phyloP scores from a whole-genome alignment of 2,329 filamentous ascomycete species.

The Talaromyces sp. region DNA sequence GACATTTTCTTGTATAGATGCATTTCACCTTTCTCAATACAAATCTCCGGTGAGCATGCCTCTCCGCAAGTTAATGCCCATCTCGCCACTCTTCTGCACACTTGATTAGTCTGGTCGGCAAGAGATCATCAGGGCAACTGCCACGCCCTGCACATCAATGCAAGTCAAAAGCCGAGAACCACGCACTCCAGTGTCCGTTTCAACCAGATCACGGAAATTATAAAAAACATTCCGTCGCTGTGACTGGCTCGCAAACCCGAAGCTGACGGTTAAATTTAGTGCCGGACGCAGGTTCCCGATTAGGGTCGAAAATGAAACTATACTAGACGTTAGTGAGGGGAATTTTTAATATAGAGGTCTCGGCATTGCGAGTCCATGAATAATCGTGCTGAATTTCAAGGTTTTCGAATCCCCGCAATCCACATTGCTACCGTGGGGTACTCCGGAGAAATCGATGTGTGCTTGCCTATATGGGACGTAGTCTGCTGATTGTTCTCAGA shows the following conservation, averaged over 20 bases:
- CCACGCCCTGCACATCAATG: not conserved
- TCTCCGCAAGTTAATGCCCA: not conserved
- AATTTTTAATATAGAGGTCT: not conserved
- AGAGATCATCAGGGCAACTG: not conserved
- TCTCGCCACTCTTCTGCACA: not conserved
- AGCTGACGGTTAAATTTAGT: not conserved
- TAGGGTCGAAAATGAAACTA: not conserved
- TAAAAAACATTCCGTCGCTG: not conserved
- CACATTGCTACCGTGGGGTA: not conserved
- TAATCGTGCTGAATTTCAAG: not conserved
- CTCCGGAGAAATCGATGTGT: not conserved
- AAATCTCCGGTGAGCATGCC: constrained; percentile 2
- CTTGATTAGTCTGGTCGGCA: not conserved
- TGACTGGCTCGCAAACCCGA: constrained; percentile 1
- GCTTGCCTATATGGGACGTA: not conserved
- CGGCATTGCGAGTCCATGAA: not conserved
- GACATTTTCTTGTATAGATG: not conserved
- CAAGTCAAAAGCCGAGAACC: not conserved
- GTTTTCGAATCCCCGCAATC: not conserved
- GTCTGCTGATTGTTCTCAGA: not conserved
- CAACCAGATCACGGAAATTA: not conserved
- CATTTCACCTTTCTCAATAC: not conserved
- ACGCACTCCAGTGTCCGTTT: not conserved
- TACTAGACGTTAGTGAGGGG: not conserved
- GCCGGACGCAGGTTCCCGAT: not conserved